Evolutionary conservation across 345 rosid genomes (phyloP).

Genomic region (Pistacia atlantica): DNA sequence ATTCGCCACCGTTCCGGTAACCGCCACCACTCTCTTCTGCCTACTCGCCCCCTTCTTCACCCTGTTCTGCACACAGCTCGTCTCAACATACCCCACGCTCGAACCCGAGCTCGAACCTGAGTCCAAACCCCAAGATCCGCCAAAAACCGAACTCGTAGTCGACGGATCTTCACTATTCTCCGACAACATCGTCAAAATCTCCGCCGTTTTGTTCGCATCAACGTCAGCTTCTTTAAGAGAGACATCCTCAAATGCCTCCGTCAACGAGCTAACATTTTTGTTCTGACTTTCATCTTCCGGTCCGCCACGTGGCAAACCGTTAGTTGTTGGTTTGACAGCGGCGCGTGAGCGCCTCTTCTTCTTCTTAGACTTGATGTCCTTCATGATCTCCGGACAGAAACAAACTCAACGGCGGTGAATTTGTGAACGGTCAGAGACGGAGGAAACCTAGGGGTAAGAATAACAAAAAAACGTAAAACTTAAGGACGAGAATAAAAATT

Average conservation of each 20-base stretch:
- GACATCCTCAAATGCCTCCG: slow-evolving; percentile 54
- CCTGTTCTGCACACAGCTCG: slow-evolving; percentile 24
- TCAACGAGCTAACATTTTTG: slow-evolving; percentile 33
- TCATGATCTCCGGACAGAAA: slow-evolving; percentile 27
- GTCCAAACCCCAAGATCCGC: slow-evolving; percentile 44
- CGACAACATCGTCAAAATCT: slow-evolving; percentile 31
- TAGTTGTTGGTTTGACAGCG: slow-evolving; percentile 15
- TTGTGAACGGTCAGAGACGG: neutral
- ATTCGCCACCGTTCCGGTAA: slow-evolving; percentile 81
- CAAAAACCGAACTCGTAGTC: slow-evolving; percentile 43
- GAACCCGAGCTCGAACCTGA: slow-evolving; percentile 50
- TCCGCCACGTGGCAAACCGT: slow-evolving; percentile 18
- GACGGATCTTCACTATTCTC: slow-evolving; percentile 49
- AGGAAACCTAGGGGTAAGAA: slow-evolving; percentile 16
- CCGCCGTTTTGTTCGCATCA: slow-evolving; percentile 53
- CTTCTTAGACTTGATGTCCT: slow-evolving; percentile 44
- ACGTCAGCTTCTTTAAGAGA: slow-evolving; percentile 61
- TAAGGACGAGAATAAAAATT: neutral
- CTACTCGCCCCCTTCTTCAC: slow-evolving; percentile 37
- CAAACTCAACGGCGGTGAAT: slow-evolving; percentile 6
- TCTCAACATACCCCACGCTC: slow-evolving; percentile 40
- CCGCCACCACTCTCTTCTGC: slow-evolving; percentile 67
- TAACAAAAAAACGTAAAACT: neutral
- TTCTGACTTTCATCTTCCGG: slow-evolving; percentile 14
- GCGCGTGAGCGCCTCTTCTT: slow-evolving; percentile 49